phyloP scores from a whole-genome alignment of 257 asterid genomes.

The Verbascum thapsus region DNA sequence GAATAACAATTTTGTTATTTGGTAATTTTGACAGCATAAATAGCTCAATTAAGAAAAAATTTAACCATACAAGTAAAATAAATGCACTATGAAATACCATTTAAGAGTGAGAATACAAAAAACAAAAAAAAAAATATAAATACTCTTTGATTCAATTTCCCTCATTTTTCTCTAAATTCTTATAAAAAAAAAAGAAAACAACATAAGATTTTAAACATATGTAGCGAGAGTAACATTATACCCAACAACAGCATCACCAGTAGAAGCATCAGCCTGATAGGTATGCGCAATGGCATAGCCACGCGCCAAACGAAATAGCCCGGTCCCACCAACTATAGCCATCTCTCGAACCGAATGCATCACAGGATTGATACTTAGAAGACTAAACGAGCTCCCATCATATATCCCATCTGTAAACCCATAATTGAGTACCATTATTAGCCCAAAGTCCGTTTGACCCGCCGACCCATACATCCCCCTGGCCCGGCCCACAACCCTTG shows the following conservation, averaged over 20 bases:
- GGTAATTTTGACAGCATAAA: too few relatives aligned
- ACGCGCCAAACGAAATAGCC: constrained; percentile 71
- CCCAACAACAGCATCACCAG: constrained; percentile 71
- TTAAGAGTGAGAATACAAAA: neutral
- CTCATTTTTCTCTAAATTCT: too few relatives aligned
- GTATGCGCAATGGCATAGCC: constrained; percentile 77
- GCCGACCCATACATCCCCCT: constrained; percentile 79
- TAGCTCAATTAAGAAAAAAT: too few relatives aligned
- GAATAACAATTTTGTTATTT: too few relatives aligned
- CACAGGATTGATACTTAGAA: constrained; percentile 56
- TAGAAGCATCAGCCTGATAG: constrained; percentile 28
- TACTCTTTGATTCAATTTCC: too few relatives aligned
- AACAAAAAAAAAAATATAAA: neutral
- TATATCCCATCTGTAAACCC: constrained; percentile 64
- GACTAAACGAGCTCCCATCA: constrained; percentile 74
- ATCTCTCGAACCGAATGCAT: constrained; percentile 57
- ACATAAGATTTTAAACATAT: constrained; percentile 28
- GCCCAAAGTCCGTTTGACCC: constrained; percentile 55
- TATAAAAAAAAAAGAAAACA: neutral
- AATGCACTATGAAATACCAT: neutral
- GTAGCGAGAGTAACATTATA: constrained; percentile 64
- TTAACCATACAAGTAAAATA: too few relatives aligned
- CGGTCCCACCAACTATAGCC: constrained; percentile 87
- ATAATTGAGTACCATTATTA: constrained; percentile 63
- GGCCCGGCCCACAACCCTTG: constrained; percentile 69